Conservation (phyloP, 164 flowering plant genomes). For the Liquidambar formosana region DNA sequence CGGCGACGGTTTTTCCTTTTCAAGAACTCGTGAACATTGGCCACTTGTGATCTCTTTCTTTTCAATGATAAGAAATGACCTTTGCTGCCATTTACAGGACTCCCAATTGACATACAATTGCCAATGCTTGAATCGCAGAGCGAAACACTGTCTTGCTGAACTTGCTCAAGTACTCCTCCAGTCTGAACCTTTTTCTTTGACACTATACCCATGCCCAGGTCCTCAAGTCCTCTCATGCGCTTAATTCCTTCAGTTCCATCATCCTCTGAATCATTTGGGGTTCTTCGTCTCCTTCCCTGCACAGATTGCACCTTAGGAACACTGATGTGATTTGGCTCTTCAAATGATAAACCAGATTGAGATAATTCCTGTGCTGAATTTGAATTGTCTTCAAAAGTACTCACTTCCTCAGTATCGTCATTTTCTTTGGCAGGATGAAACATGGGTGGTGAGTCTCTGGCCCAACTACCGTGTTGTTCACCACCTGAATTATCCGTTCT, state of each 20-base stretch:
- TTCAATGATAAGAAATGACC: constrained; percentile 35
- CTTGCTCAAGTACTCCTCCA: constrained; percentile 32
- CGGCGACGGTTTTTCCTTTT: constrained; percentile 73
- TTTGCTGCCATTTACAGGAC: constrained; percentile 37
- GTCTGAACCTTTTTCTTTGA: constrained; percentile 30
- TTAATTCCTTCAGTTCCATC: constrained; percentile 75
- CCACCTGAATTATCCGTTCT: constrained; percentile 22
- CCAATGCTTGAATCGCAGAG: constrained; percentile 25
- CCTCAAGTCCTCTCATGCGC: constrained; percentile 91
- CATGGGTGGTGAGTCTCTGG: constrained; percentile 26
- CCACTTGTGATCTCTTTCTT: constrained; percentile 54
- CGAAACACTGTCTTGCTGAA: constrained; percentile 33
- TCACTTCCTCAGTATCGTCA: constrained; percentile 32
- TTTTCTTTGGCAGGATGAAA: constrained; percentile 28
- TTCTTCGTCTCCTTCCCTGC: constrained; percentile 50
- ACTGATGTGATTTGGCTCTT: constrained; percentile 44
- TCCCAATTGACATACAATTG: constrained; percentile 32
- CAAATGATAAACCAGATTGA: constrained; percentile 62
- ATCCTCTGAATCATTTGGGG: constrained; percentile 89
- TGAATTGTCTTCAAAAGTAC: constrained; percentile 31
- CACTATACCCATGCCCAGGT: constrained; percentile 52
- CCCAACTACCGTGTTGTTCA: constrained; percentile 22
- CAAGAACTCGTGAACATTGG: constrained; percentile 47
- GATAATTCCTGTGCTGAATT: constrained; percentile 57
- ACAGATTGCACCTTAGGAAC: constrained; percentile 29